A percentile compares a stretch with the other conserved stretches of the same genome.
Conservation (phyloP, 2,329 filamentous ascomycete species). For the Cryphonectria carpinicola region DNA sequence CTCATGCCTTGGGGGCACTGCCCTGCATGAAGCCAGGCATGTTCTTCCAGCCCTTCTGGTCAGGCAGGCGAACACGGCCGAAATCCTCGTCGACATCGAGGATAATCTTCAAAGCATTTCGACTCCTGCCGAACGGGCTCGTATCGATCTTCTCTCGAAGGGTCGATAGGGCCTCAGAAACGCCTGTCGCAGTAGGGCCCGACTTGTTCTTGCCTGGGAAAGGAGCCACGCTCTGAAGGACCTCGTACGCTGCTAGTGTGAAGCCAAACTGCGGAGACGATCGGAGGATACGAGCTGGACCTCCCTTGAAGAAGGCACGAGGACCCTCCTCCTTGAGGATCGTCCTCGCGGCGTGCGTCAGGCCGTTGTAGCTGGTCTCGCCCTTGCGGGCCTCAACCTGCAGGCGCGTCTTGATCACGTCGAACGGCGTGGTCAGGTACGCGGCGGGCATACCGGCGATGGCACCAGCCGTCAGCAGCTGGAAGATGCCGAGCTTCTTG, state of each 20-base stretch:
- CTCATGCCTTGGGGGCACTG: constrained; percentile 31
- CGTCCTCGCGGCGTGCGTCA: constrained; percentile 82
- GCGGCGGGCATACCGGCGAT: constrained; percentile 91
- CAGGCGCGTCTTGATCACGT: constrained; percentile 98
- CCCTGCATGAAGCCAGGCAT: constrained; percentile 55
- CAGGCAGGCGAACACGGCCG: constrained; percentile 69
- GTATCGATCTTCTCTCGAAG: constrained; percentile 63
- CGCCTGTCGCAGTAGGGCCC: constrained; percentile 58
- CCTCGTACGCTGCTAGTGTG: constrained; percentile 92
- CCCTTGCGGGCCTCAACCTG: constrained; percentile 98
- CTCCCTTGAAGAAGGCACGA: constrained; percentile 97
- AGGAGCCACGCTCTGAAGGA: constrained; percentile 80
- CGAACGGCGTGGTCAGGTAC: constrained; percentile 95
- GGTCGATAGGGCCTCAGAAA: constrained; percentile 65
- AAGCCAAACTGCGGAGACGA: constrained; percentile 98
- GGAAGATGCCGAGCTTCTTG: constrained; percentile 86
- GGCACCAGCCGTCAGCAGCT: constrained; percentile 91
- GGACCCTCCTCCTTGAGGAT: constrained; percentile 92
- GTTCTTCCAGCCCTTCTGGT: constrained; percentile 56
- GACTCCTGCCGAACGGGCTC: constrained; percentile 64
- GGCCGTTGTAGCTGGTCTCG: constrained; percentile 82
- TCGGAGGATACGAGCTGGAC: constrained; percentile 90
- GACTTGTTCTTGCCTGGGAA: constrained; percentile 68
- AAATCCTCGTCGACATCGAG: constrained; percentile 94
- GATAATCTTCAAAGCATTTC: constrained; percentile 94